Evolutionary conservation across 192 early-diverging fungal genomes (phyloP).

Genomic region (Backusella morwellensis): DNA sequence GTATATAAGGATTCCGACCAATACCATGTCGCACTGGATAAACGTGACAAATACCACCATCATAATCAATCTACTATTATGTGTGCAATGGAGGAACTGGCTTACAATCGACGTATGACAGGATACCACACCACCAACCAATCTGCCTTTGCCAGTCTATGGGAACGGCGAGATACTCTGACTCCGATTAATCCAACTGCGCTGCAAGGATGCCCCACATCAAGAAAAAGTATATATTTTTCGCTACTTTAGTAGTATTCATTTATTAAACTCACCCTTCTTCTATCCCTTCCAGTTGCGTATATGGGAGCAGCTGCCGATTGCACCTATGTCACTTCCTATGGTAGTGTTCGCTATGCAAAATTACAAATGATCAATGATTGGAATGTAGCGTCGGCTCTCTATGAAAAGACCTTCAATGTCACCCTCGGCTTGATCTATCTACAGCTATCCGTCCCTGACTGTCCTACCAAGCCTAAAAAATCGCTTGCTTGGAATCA

Average conservation of each 20-base stretch:
- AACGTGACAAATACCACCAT: neutral
- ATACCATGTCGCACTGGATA: constrained; percentile 6
- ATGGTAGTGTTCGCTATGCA: constrained; percentile 54
- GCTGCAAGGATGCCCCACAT: constrained; percentile 15
- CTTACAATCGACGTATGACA: constrained; percentile 16
- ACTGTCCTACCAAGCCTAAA: constrained; percentile 50
- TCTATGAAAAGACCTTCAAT: constrained; percentile 87
- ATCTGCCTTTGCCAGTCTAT: neutral
- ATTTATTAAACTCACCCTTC: neutral
- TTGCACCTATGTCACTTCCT: constrained; percentile 63
- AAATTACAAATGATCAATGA: constrained; percentile 74
- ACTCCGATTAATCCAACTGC: neutral
- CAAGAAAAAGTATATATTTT: constrained; percentile 19
- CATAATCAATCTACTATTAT: neutral
- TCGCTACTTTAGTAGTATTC: neutral
- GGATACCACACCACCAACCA: constrained; percentile 3
- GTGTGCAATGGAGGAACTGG: constrained; percentile 19
- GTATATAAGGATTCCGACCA: constrained; percentile 30
- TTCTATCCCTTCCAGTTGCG: neutral
- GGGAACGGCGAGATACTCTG: neutral
- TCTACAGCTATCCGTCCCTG: constrained; percentile 64
- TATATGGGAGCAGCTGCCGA: constrained; percentile 60
- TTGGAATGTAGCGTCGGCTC: constrained; percentile 81
- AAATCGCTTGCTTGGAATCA: constrained; percentile 68
- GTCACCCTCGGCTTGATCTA: constrained; percentile 79